Evolutionary conservation across 495 filamentous ascomycete species (phyloP).

Genomic region (Durotheca rogersii): DNA sequence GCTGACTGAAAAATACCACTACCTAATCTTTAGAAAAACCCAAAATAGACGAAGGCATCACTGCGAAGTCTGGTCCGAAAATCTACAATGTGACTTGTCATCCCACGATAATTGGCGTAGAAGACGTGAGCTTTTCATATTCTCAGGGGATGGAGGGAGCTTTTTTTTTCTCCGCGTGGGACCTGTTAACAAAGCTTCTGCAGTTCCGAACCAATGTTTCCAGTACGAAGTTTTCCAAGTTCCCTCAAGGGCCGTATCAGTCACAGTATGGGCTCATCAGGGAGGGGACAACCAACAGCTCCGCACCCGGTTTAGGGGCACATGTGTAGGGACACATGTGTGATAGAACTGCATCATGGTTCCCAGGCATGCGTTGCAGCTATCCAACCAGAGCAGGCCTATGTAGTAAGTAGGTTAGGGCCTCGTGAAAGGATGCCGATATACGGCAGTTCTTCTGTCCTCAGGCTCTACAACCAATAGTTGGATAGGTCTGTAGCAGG

Average conservation of each 20-base stretch:
- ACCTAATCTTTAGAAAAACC: conserved; percentile 30
- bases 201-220: conserved; percentile 23
- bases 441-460: conserved; percentile 7
- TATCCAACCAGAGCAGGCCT: conserved; percentile 9
- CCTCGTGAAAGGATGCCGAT: conserved; percentile 18
- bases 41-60: conserved; percentile 33
- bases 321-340: conserved; percentile 21
- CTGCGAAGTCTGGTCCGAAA: conserved; percentile 25
- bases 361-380: conserved; percentile 12
- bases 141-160: too few relatives aligned
- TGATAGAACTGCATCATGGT: conserved; percentile 24
- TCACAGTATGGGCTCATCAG: conserved; percentile 4
- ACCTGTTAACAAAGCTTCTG: too few relatives aligned
- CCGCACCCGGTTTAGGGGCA: conserved; percentile 21
- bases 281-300: conserved; percentile 15
- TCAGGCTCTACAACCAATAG: conserved; percentile 3
- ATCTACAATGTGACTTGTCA: conserved; percentile 31
- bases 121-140: conserved; percentile 16
- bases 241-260: conserved; percentile 9
- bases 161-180: too few relatives aligned
- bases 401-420: conserved; percentile 12
- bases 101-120: conserved; percentile 25
- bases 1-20: conserved; percentile 19
- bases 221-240: conserved; percentile 8
- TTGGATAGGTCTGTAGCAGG: conserved; percentile 18